Base-by-base conservation (phyloP, 2,329 filamentous ascomycete genomes). In the Ceratocystis lukuohia region DNA sequence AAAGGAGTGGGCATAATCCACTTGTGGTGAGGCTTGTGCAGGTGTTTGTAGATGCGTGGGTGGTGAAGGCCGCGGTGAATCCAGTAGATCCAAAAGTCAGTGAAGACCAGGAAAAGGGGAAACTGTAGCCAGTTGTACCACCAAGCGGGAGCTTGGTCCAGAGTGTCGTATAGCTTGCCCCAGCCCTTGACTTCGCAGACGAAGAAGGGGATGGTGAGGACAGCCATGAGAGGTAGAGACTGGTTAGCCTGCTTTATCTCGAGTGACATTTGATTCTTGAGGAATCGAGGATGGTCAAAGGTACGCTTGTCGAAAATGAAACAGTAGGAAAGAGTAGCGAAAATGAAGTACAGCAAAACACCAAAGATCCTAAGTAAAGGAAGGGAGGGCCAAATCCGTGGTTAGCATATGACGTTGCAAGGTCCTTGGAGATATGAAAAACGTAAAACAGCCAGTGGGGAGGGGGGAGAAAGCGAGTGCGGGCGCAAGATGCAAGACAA, bases 1-100 rank as follows among this genome's bases (percentile, higher is more conserved):
- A 85, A 96, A 0, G 93, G 93, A 2, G 91, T 96, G 2, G 93
- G 93, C 90, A 96, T 95, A 77, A 97, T 96, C 93, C 93, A 97
- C 80, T 96, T 96, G 85, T 97, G 93, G 78, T 97, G 93, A 70
- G 91, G 88, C 84, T 97, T 97, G 84, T 97, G 93, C 62, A 96
- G 82, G 70, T 80, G 80, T 80, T 92, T 95, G 84, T 97, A 97
- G 71, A 77, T 71, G 65, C 78, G 73, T 17, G 89, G 89, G 76
- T 91, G 87, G 77, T 96, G 91, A 69, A 95, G 82, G 67, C 84
- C 88, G 67, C 91, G 88, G 79, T 96, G 91, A 72, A 95, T 93
- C 82, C 88, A 90, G 81, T 96, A 96, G 78, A 96, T 92, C 78
- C 82, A 86, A 75, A 88, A 88, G 77, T 96, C 91, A 78, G 91